A percentile compares a stretch with the other conserved stretches of the same genome.
phyloP scores from a whole-genome alignment of 2,329 filamentous ascomycete genomes.

The Colletotrichum salicis region DNA sequence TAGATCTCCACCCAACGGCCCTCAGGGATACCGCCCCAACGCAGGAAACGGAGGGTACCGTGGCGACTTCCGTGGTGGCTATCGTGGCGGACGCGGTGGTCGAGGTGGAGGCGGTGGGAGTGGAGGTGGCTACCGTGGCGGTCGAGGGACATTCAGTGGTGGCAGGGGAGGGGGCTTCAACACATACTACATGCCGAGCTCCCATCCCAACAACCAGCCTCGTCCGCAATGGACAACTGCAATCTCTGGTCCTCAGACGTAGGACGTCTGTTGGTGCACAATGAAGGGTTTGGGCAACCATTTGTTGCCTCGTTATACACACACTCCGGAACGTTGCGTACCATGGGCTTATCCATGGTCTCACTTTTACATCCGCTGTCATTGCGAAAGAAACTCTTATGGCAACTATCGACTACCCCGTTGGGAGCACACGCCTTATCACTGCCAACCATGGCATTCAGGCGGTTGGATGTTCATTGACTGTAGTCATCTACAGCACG shows the following conservation, averaged over 20 bases:
- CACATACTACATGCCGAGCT: constrained; percentile 1
- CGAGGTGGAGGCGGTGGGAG: constrained; percentile 1
- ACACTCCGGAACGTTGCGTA: too few relatives aligned
- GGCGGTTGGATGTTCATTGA: too few relatives aligned
- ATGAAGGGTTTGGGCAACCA: background rate
- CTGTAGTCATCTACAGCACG: too few relatives aligned
- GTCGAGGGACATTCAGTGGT: background rate
- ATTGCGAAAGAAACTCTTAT: too few relatives aligned
- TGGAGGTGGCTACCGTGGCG: constrained; percentile 13
- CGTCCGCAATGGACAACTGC: constrained; percentile 30
- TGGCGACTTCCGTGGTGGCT: constrained; percentile 19
- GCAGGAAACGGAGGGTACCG: constrained; percentile 12
- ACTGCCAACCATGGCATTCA: too few relatives aligned
- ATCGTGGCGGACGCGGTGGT: constrained; percentile 19
- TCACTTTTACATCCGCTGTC: too few relatives aligned
- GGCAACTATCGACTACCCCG: too few relatives aligned
- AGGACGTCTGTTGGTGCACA: background rate
- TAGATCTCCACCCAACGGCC: constrained; percentile 9
- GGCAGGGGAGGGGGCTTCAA: constrained; percentile 9
- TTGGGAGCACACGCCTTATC: too few relatives aligned
- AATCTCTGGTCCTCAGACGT: constrained; percentile 2
- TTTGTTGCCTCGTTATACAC: too few relatives aligned
- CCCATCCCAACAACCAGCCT: background rate
- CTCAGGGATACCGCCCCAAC: constrained; percentile 26
- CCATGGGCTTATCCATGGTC: too few relatives aligned